phyloP scores from a whole-genome alignment of 495 filamentous ascomycete genomes.

The Cercophora newfieldiana region DNA sequence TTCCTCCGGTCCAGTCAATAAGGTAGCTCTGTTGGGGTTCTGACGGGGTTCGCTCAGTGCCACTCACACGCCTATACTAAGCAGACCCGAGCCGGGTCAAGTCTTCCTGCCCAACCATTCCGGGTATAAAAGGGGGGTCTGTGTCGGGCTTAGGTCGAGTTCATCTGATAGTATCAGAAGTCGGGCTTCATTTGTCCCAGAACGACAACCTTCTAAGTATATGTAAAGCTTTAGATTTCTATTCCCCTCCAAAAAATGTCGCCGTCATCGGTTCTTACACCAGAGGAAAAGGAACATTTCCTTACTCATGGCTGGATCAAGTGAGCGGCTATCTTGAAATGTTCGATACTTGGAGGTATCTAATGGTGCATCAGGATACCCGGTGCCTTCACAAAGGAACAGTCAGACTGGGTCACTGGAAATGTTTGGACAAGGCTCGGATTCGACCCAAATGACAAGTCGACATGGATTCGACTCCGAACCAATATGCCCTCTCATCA shows the following conservation, averaged over 20 bases:
- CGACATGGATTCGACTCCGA: conserved; percentile 62
- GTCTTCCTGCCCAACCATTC: no score
- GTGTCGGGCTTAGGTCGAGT: no score
- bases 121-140: not conserved
- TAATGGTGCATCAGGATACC: conserved; percentile 26
- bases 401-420: conserved; percentile 56
- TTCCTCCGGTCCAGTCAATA: no score
- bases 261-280: conserved; percentile 48
- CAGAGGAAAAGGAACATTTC: conserved; percentile 65
- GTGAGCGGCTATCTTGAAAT: conserved; percentile 13
- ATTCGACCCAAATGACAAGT: conserved; percentile 63
- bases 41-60: no score
- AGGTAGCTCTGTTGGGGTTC: no score
- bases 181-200: no score
- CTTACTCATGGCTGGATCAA: conserved; percentile 66
- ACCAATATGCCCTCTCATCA: conserved; percentile 66
- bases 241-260: conserved; percentile 26
- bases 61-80: no score
- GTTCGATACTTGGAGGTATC: not conserved
- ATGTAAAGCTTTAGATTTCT: not conserved
- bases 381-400: conserved; percentile 56
- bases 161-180: no score
- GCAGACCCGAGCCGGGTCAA: no score
- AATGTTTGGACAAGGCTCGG: conserved; percentile 71
- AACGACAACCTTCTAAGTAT: no score